These are phyloP conservation scores for Penicillium cataractarum DNA, from an alignment of 495 filamentous ascomycete genomes.

Conservation along the genomic window DNA sequence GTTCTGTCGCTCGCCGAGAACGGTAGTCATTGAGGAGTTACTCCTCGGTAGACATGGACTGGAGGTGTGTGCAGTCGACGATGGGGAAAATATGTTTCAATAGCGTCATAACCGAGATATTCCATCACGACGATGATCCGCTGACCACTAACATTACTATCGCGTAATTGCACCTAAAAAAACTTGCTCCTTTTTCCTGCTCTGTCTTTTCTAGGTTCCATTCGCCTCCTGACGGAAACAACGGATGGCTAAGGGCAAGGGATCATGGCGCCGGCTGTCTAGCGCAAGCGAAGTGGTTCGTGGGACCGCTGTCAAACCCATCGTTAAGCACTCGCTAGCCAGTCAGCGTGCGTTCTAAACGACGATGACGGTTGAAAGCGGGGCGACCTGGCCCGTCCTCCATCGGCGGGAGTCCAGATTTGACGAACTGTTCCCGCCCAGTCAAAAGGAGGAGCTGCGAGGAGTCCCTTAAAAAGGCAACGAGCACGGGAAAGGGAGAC, in stretches of 20 bases:
- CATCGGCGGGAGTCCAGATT: slow-evolving; percentile 17
- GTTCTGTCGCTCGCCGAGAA: slow-evolving; percentile 1
- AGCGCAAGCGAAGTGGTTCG: slow-evolving; percentile 23
- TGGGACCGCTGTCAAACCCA: slow-evolving; percentile 25
- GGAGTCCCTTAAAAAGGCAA: not conserved
- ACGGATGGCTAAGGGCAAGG: slow-evolving; percentile 1
- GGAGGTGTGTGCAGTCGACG: not conserved
- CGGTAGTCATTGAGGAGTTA: not conserved
- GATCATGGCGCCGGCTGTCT: not conserved
- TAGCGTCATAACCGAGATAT: not conserved
- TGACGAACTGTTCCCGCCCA: slow-evolving; percentile 8
- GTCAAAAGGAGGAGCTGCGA: not conserved
- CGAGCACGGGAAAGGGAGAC: not conserved
- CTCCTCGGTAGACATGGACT: not conserved
- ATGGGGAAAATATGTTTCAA: not conserved
- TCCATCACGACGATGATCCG: not conserved
- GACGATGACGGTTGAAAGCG: slow-evolving; percentile 15
- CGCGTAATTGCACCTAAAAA: slow-evolving; percentile 1
- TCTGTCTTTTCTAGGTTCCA: not conserved
- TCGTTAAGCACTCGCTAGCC: slow-evolving; percentile 13
- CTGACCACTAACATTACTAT: not conserved
- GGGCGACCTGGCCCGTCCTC: slow-evolving; percentile 21
- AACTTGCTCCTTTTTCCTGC: not conserved
- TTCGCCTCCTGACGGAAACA: slow-evolving; percentile 6
- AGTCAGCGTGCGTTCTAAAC: slow-evolving; percentile 10